Base-by-base conservation (phyloP, 2,329 filamentous ascomycete species). In the Ceratocystiopsis sp. region DNA sequence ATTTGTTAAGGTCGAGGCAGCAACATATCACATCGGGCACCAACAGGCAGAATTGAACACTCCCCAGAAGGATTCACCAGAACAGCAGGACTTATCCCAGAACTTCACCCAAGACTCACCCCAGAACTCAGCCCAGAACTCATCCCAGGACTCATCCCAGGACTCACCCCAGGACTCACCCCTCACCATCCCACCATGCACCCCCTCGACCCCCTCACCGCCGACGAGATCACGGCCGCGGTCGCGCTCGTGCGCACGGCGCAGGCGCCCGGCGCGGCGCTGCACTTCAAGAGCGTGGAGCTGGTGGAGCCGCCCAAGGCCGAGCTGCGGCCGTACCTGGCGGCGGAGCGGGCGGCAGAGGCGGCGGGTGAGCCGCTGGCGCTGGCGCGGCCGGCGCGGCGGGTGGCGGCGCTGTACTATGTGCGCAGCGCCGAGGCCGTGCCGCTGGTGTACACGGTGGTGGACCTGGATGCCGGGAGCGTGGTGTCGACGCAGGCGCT, bases 261-360 rank as follows among this genome's bases (percentile, higher is more conserved):
- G 35, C 38, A 41, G 7, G 25, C 25, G 18, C 35, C 35, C n/a
- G 36, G 25, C 10, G 18, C 35, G 21, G 11, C 10, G 2, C 55
- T 56, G 13, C 61, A 64, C 46, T 74, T 73, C 48, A 62, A 68
- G 7, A 61, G 67, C 45, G 65, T 72, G 46, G 67, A 66, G 0
- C 59, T 74, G 14, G 52, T 55, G 15, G 69, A 74, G 47, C 69
- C 69, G 0, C 54, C 58, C 1, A 75, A 74, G 53, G 52, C 55
- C 13, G 56, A 61, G 16, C 60, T 73, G 58, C 49, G 66, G 3
- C 45, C 45, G 0, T 73, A 62, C 44, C 56, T 74, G 29, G 41
- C 41, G 6, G 44, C 0, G 61, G 67, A 10, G 53, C 40, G 44
- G 62, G 55, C 54, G 0, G 33, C 33, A 2, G 33, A 34, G 33